Percentiles rank a stretch among this genome's conserved stretches.
These are phyloP conservation scores for Xylaria sp. DNA, from an alignment of 495 filamentous ascomycete species.

Conservation along the genomic window DNA sequence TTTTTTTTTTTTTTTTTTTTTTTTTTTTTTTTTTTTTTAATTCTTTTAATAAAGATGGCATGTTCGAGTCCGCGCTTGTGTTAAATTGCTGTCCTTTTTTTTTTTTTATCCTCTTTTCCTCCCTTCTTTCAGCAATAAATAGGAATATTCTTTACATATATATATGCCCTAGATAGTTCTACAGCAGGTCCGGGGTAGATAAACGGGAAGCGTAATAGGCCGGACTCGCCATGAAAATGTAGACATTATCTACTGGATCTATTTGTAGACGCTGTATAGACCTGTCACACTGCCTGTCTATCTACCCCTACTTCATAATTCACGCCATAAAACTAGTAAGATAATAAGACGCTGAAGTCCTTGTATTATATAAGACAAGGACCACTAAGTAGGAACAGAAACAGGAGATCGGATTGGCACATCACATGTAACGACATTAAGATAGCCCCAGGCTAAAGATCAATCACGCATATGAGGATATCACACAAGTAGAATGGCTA, in stretches of 20 bases:
- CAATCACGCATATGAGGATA: neutral
- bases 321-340: neutral
- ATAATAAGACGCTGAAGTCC: neutral
- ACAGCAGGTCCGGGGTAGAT: neutral
- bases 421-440: neutral
- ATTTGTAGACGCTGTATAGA: neutral
- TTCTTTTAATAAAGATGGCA: no score
- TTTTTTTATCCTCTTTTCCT: no score
- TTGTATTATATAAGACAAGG: neutral
- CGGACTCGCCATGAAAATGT: neutral
- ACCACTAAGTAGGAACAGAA: neutral
- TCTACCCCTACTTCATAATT: neutral
- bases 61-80: no score
- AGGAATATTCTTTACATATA: no score
- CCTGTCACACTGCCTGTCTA: neutral
- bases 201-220: neutral
- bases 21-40: no score
- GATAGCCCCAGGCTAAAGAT: neutral
- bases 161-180: no score
- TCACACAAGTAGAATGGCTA: neutral
- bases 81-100: no score
- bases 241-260: neutral
- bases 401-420: neutral
- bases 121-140: no score
- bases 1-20: no score